Base-by-base conservation (phyloP, 2,329 filamentous ascomycete species). In the Sarocladium oryzae region DNA sequence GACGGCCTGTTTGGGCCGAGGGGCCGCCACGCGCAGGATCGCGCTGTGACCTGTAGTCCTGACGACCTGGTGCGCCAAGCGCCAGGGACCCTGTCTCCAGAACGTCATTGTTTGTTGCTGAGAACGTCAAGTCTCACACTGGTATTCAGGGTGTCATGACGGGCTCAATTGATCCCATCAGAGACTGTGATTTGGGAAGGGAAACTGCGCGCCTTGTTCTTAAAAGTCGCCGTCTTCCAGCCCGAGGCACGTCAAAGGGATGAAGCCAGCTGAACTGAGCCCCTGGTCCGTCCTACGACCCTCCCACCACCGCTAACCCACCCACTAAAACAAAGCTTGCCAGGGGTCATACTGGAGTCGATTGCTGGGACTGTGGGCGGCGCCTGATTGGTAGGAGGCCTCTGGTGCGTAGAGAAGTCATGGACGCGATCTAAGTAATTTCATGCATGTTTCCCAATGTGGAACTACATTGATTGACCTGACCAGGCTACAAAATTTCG, bases 51-150 rank as follows among this genome's bases (percentile, higher is more conserved):
- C 46, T 16, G 46, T 16, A 37, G 46, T 36, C 18, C 46, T 49
- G 30, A 36, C 33, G 7, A 49, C 32, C 30, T 37, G 46, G 11
- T 36, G 32, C 46, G 46, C 46, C 46, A 49, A 37, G 46, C 30
- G 46, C 10, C 20, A 8, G 20, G 33, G n/a, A 37, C 30, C 46
- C 28, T 4, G 32, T 18, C 32, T 26, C 46, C n/a, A 15, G 20
- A 49, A 24, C 20, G 20, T 7, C 46, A 49, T 49, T 13, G 18
- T 36, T 4, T 4, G 18, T 10, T 15, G 7, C 11, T 33, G 24
- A 33, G 7, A 33, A 21, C 10, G 40, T 45, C 24, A n/a, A 23
- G 37, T 6, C 18, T 30, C 28, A 30, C 7, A 20, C 6, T 20
- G 18, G 36, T 16, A 28, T n/a, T 48, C 28, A 32, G 15, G 21